Conservation (phyloP, 2,329 filamentous ascomycete species). For the Cladophialophora immunda region DNA sequence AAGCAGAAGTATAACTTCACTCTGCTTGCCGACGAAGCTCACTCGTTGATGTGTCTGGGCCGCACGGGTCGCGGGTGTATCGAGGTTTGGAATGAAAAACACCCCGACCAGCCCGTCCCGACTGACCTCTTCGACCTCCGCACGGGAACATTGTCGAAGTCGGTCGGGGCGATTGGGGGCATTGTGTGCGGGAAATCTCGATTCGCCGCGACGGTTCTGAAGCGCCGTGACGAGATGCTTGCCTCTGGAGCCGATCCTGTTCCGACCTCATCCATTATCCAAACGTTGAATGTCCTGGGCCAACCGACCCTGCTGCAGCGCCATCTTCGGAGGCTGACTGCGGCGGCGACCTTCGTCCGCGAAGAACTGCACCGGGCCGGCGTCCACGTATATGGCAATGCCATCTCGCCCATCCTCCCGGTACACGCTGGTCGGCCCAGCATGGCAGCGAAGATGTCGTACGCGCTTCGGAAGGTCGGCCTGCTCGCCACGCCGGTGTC, state of each 20-base stretch:
- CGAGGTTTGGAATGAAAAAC: slow-evolving; percentile 24
- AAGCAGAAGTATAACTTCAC: slow-evolving; percentile 25
- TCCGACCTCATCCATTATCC: slow-evolving; percentile 18
- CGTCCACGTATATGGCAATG: slow-evolving; percentile 23
- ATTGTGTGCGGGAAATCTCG: slow-evolving; percentile 21
- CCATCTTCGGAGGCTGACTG: slow-evolving; percentile 8
- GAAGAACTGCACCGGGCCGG: slow-evolving; percentile 14
- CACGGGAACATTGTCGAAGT: slow-evolving; percentile 25
- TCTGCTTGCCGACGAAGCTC: slow-evolving; percentile 28
- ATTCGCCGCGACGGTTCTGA: slow-evolving; percentile 7
- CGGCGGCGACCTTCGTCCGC: slow-evolving; percentile 9
- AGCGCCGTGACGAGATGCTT: slow-evolving; percentile 20
- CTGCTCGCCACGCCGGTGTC: slow-evolving; percentile 22
- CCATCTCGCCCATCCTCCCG: slow-evolving; percentile 20
- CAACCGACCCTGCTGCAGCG: slow-evolving; percentile 18
- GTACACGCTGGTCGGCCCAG: slow-evolving; percentile 24
- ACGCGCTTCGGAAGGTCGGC: slow-evolving; percentile 18
- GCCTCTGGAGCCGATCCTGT: slow-evolving; percentile 12
- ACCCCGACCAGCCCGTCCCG: slow-evolving; percentile 3
- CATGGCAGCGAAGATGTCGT: slow-evolving; percentile 27
- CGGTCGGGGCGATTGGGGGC: slow-evolving; percentile 22
- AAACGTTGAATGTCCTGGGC: slow-evolving; percentile 22
- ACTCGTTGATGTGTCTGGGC: slow-evolving; percentile 23
- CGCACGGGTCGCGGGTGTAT: slow-evolving; percentile 18
- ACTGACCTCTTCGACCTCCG: slow-evolving; percentile 23